Evolutionary conservation across 2,329 filamentous ascomycete species (phyloP), one percentile per base, ranked within the genome.

Genomic region (Botrytis medusae): DNA sequence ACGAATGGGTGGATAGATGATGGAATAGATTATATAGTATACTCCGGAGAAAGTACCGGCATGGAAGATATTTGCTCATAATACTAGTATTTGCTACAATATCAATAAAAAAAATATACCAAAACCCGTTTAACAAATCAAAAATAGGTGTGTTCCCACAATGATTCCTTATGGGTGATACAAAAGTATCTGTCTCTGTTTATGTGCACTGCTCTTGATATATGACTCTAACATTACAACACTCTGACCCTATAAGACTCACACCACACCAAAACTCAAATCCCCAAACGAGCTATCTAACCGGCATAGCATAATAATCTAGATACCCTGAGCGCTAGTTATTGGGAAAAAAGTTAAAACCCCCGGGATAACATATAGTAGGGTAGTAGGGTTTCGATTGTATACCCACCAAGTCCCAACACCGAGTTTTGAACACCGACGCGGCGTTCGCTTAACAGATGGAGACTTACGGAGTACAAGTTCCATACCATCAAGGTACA

Each of bases 391-490:
- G 48, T 14, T n/a, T n/a, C 25, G 25, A 51, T n/a, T 51, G 25
- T 51, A 14, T 14, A 25, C 10, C 10, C 14, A n/a, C 51, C 6
- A 7, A 14, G n/a, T 54, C 51, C 7, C 25, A 54, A 54, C 51
- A 54, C 51, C 51, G 51, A 54, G n/a, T 1, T 29, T 18, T 44
- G n/a, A 64, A 46, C 29, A 34, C 42, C 62, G 62, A 64, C n/a
- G 25, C 62, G 62, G 62, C 32, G 62, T 64, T 64, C 62, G 62
- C 62, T 64, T 64, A 32, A 6, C 4, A 29, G 51, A 57, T 57
- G 51, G 51, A 29, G 51, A 57, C n/a, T 32, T 4, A 18, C 51
- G 51, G 51, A 57, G 51, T 54, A 16, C n/a, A 7, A 29, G 2
- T 57, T n/a, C 20, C 10, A 14, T 4, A 25, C 59, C 22, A 40